Base-by-base conservation (phyloP, 306 rosid species). In the Dalbergia oliveri region DNA sequence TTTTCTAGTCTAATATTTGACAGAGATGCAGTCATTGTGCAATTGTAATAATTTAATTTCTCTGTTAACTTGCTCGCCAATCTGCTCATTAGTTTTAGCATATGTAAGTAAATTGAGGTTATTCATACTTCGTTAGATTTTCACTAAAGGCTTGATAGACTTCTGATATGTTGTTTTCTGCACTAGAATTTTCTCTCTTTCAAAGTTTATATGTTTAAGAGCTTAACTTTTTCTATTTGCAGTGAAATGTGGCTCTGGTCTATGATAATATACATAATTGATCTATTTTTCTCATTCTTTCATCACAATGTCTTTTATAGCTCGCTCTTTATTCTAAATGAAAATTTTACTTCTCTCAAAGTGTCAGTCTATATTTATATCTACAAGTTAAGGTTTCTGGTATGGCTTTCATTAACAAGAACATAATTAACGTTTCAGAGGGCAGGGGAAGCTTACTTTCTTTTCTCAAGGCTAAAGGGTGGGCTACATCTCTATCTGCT, bases 371-470 rank as follows among this genome's bases (percentile, higher is more conserved):
- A 18, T 63, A 62, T 72, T 54, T 85, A 77, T 49, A 19, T 83
- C 43, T 69, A 64, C 61, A 79, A 54, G 54, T 39, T 77, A 61
- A 5, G 21, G 37, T 60, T 76, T 72, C 62, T 70, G 31, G 60
- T 56, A 43, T 69, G 63, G 43, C 21, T 67, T 75, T 80, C 69
- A 75, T 77, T 84, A 70, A 83, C 70, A 72, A 83, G 59, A 39
- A 35, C 69, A 49, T 82, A 31, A 78, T 75, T 84, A 82, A 85
- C 33, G 68, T 81, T 88, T 61, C 88, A 95, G 98, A 95, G 94
- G 99, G 99, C 58, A 88, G 87, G 69, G 99, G 98, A 83, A 95
- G 99, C 89, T 88, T 95, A 91, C 94, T 81, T 85, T 89, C 63
- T 79, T 89, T 87, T 86, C 87, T 95, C 79, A 95, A 93, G 87